A percentile compares a stretch with the other conserved stretches of the same genome.
These are phyloP conservation scores for Annulohypoxylon truncatum DNA, from an alignment of 2,329 filamentous ascomycete species.

Conservation along the genomic window DNA sequence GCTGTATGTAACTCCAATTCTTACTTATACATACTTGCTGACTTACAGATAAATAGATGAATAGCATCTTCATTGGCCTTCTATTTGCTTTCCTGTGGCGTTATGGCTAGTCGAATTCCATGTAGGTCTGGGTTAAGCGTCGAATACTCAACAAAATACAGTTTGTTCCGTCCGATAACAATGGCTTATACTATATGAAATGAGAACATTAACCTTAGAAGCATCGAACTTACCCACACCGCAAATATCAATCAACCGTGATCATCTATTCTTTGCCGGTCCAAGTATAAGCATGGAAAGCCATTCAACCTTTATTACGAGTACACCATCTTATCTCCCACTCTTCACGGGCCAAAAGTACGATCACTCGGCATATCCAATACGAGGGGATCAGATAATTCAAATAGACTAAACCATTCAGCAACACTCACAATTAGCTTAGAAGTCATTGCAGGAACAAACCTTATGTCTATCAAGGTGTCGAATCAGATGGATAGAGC, in stretches of 20 bases:
- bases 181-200: not conserved
- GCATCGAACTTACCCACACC: not conserved
- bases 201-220: not conserved
- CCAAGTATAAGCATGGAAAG: not conserved
- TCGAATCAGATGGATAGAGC: conserved; percentile 1
- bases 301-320: conserved; percentile 3
- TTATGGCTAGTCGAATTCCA: not conserved
- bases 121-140: not conserved
- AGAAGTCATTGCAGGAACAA: not conserved
- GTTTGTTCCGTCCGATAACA: not conserved
- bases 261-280: conserved; percentile 6
- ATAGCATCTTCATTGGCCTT: not conserved
- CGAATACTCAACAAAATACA: not conserved
- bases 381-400: not conserved
- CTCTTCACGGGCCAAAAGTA: not conserved
- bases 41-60: not conserved
- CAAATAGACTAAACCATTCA: not conserved
- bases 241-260: not conserved
- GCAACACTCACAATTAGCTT: not conserved
- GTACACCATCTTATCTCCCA: not conserved
- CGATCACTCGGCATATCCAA: conserved; percentile 12
- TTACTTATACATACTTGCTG: not conserved
- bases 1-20: not conserved
- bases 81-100: not conserved
- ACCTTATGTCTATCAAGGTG: not conserved